Evolutionary conservation across 1,284 basidiomycete species (phyloP), one percentile per base, ranked within the genome.

Genomic region (Moniliella sp.): DNA sequence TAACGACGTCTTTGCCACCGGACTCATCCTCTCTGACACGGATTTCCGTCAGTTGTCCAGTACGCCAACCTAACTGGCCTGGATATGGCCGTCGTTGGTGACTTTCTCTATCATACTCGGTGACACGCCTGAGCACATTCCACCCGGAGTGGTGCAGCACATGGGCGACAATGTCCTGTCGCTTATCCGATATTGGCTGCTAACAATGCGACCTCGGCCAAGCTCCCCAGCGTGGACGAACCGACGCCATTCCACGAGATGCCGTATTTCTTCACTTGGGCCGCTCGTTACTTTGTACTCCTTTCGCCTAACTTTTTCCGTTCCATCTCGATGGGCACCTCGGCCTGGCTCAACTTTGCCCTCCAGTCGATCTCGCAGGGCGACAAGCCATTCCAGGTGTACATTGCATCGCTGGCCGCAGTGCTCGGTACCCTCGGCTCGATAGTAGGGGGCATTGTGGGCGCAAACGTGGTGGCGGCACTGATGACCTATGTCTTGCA

Each of bases 91-190:
- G 66, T 94, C 21, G 76, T 93, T 7, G 81, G 82, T 13, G 82
- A 91, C 60, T 97, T 93, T 57, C 67, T 84, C 37, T 91, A 88
- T 58, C 82, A 88, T 61, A 88, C 81, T 62, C 74, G 77, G 34
- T 68, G 82, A 88, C 61, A 51, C 76, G 2, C 77, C 81, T 4
- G 73, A 76, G 43, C 74, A 83, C 48, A 76, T 88, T 30, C 66
- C 82, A 56, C 64, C 71, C 3, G 81, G 82, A 15, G 76, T 78
- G 2, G 37, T 65, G 2, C 65, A 86, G 67, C 80, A 94, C 64
- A 91, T 94, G 74, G 83, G 73, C 14, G 78, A 82, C 42, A 94
- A 93, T 40, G 28, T 76, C 1, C 70, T 91, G 11, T 79, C 79
- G 0, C 71, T 94, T 16, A 64, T 93, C 18, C 69, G 70, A 25